These are phyloP conservation scores for Mycena kentingensis DNA, from an alignment of 768 basidiomycete species.

Conservation along the genomic window DNA sequence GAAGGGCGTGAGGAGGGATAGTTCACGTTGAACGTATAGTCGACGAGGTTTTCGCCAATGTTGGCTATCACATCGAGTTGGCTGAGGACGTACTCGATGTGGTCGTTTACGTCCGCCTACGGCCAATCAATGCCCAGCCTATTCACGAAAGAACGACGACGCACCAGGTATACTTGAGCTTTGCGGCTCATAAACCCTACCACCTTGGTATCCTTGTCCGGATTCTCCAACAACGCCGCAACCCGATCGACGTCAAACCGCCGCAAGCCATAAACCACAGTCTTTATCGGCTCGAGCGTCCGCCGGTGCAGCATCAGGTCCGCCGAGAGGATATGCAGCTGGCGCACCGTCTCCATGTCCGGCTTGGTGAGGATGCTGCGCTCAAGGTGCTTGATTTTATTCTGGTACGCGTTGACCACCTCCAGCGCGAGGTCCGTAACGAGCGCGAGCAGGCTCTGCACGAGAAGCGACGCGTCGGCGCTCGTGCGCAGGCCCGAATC, in stretches of 20 bases:
- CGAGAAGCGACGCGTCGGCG: constrained; percentile 67
- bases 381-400: constrained; percentile 63
- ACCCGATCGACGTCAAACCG: constrained; percentile 73
- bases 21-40: constrained; percentile 74
- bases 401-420: constrained; percentile 68
- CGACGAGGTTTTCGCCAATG: constrained; percentile 70
- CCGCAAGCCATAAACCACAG: constrained; percentile 66
- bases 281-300: constrained; percentile 70
- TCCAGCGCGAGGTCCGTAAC: constrained; percentile 70
- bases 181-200: constrained; percentile 70
- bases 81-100: constrained; percentile 70
- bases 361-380: constrained; percentile 59
- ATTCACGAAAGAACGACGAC: constrained; percentile 20
- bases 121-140: background rate
- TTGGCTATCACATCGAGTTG: constrained; percentile 74
- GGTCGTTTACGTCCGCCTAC: constrained; percentile 74
- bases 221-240: constrained; percentile 53
- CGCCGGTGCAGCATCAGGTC: constrained; percentile 75
- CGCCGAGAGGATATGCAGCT: constrained; percentile 71
- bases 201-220: constrained; percentile 34
- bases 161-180: constrained; percentile 63
- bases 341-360: constrained; percentile 60
- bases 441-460: constrained; percentile 67
- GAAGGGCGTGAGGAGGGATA: background rate
- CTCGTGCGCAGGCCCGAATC: constrained; percentile 63